Evolutionary conservation across 1,284 basidiomycete genomes (phyloP), one percentile per base, ranked within the genome.

Genomic region (Gomphus bonarii): DNA sequence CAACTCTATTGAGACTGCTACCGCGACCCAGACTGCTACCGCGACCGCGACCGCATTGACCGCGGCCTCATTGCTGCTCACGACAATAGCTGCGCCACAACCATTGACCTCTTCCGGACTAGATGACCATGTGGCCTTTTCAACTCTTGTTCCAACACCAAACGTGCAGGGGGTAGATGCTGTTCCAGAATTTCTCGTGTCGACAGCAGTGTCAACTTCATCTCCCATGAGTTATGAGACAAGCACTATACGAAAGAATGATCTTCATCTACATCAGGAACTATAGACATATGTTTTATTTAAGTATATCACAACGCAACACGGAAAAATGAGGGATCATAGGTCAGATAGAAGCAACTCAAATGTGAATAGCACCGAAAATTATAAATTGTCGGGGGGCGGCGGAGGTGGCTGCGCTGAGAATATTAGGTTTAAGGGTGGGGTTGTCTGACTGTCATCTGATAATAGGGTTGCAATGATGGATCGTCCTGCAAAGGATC

Each of bases 401-500:
- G 86, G 84, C 2, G 82, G 85, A 54, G 85, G 84, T n/a, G 87
- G 86, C 68, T 87, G 82, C 7, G 85, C 84, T 14, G 87, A 86
- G 69, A 89, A 89, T 64, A 89, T 86, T 54, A 89, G 68, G 65
- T 81, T 80, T 48, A 90, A 74, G 44, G 88, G 88, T 28, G 87
- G 88, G 5, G 87, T 85, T 40, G 84, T 87, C 69, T 85, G 82
- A 66, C 86, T 89, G 63, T 91, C 85, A 63, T 91, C 88, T 64
- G 77, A 82, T 43, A 91, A 72, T 60, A 90, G 69, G 20, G 88
- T 90, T 22, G 87, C 87, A 63, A 88, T 85, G 65, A 97, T 95
- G 50, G 89, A 91, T 63, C 94, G 77, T 1, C 94, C 94, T 48
- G 86, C 93, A 65, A 97, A 97, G 60, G 91, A 91, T 56, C 94